Evolutionary conservation across 768 basidiomycete genomes (phyloP), one percentile per base, ranked within the genome.

Genomic region (Pleurotus eryngii): DNA sequence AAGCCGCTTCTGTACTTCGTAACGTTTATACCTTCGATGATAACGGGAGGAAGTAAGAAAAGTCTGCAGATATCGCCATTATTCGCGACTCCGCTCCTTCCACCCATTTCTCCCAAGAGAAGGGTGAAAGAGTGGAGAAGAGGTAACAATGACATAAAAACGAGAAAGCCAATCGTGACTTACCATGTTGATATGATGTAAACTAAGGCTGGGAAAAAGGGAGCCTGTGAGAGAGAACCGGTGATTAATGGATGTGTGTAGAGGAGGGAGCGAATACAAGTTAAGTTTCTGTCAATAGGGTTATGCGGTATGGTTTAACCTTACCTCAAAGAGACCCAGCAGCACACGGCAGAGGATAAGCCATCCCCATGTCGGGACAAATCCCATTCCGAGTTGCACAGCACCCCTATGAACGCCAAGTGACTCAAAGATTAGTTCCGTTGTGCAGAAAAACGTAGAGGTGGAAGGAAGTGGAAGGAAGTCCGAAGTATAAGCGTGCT

Each of bases 151-250:
- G 30, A 35, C 30, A 35, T 35, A 35, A 35, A 35, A 18, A 57
- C 42, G 9, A n/a, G 11, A 14, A 45, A 22, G 42, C n/a, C 42
- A 45, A 22, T 7, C 5, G 3, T 12, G 18, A 45, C 20, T 15
- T 62, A 75, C 79, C 80, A 80, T 35, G 76, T 76, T 3, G 78
- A 74, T 42, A 80, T 75, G 51, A 81, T 69, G 62, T 75, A 80
- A 8, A 79, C 61, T 59, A 80, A 67, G 7, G 74, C 72, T 15
- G 80, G 77, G 65, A 77, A 79, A 60, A 78, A 78, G 9, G 75
- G 72, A 4, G 78, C 74, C 79, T 76, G 48, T 35, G 30, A 9
- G 30, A 35, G 30, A 24, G 24, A 46, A 12, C 39, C 17, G 49
- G 43, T 38, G 24, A 42, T 46, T 24, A 40, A 17, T 15, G 24